Evolutionary conservation across 441 rosid genomes (phyloP).

Genomic region (Gossypium aridum): DNA sequence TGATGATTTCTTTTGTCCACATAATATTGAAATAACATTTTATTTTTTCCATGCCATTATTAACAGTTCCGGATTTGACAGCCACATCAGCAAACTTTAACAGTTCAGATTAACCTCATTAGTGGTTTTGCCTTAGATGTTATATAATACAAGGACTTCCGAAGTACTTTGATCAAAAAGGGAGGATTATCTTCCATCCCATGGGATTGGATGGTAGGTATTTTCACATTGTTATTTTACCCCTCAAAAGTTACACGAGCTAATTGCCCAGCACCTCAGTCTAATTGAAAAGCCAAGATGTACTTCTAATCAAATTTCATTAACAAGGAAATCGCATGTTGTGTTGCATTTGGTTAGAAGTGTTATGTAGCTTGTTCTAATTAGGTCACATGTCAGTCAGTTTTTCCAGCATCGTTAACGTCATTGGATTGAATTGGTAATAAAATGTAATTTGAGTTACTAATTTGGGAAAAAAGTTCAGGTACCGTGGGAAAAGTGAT

Average conservation of each 20-base stretch:
- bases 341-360: not conserved
- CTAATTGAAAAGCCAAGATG: not conserved
- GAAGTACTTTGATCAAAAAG: not conserved
- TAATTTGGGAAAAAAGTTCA: not conserved
- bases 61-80: not conserved
- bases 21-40: not conserved
- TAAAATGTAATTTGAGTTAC: not conserved
- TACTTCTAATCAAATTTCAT: not conserved
- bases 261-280: not conserved
- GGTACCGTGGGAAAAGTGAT: not conserved
- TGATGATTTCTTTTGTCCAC: not conserved
- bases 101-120: not conserved
- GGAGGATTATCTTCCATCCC: not conserved
- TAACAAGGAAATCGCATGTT: not conserved
- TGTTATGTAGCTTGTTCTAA: not conserved
- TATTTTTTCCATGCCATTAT: not conserved
- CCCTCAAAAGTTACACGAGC: not conserved
- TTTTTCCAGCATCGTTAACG: not conserved
- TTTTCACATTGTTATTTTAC: not conserved
- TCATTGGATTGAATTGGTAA: not conserved
- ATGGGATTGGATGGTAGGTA: not conserved
- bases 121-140: not conserved
- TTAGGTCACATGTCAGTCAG: not conserved
- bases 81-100: not conserved
- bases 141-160: not conserved